Evolutionary conservation across 1,284 basidiomycete species (phyloP).

Genomic region (Apiotrichum laibachii): DNA sequence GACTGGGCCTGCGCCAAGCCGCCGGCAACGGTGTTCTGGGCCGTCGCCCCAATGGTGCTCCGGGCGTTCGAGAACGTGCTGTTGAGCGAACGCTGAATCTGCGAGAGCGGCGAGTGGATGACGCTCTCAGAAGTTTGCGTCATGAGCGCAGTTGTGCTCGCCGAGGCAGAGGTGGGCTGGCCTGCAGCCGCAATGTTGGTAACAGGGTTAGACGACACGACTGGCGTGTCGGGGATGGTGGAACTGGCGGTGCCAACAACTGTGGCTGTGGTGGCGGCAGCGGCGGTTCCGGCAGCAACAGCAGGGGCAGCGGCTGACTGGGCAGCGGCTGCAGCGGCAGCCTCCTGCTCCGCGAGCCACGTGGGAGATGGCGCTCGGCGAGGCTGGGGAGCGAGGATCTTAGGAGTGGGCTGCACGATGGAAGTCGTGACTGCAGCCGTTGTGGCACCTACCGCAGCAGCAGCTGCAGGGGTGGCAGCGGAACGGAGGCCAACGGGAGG

Average conservation of each 20-base stretch:
- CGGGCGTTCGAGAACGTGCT: neutral
- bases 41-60: neutral
- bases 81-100: neutral
- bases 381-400: constrained; percentile 1
- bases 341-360: constrained; percentile 5
- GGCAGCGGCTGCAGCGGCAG: neutral
- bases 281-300: neutral
- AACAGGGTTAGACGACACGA: neutral
- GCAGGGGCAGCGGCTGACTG: neutral
- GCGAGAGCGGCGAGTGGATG: neutral
- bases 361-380: constrained; percentile 1
- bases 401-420: neutral
- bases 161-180: neutral
- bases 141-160: too few relatives aligned
- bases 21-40: neutral
- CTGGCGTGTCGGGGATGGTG: neutral
- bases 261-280: neutral
- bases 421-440: too few relatives aligned
- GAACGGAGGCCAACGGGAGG: neutral
- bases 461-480: neutral
- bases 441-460: too few relatives aligned
- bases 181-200: neutral
- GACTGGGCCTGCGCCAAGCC: neutral
- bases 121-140: neutral
- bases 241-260: neutral